Evolutionary conservation across 306 rosid genomes (phyloP).

Genomic region (Malus sieversii): DNA sequence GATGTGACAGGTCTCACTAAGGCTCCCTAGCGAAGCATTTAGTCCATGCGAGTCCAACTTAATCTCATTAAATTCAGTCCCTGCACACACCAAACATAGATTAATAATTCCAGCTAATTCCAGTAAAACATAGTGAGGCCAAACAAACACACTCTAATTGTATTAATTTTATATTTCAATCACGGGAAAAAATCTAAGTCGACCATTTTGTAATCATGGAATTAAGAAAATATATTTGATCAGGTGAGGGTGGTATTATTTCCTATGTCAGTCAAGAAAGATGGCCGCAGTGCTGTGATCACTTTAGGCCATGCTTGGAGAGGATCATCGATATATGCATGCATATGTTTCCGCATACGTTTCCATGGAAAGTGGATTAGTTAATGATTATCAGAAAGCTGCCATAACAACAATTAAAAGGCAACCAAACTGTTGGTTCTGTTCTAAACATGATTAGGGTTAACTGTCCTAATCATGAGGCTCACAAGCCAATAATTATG

Average conservation of each 20-base stretch:
- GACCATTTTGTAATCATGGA: not conserved
- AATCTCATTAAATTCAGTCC: too few species aligned
- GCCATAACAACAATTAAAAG: conserved; percentile 5
- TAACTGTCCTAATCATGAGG: conserved; percentile 25
- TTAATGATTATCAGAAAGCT: not conserved
- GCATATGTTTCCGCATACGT: not conserved
- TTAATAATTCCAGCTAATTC: too few species aligned
- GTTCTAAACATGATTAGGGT: conserved; percentile 19
- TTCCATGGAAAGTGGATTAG: conserved; percentile 2
- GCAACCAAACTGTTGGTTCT: conserved; percentile 26
- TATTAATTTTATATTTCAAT: not conserved
- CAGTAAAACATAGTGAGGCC: too few species aligned
- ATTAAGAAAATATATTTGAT: not conserved
- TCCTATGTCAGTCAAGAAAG: not conserved
- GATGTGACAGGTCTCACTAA: too few species aligned
- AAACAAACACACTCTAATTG: too few species aligned
- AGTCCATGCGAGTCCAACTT: too few species aligned
- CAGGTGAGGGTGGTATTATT: not conserved
- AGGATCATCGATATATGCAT: not conserved
- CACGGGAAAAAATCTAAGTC: not conserved
- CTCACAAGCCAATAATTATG: conserved; percentile 10
- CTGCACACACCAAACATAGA: too few species aligned
- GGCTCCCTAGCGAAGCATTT: too few species aligned
- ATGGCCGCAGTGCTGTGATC: not conserved
- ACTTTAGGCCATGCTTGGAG: not conserved